These are phyloP conservation scores for Colletotrichum tamarilloi DNA, from an alignment of 2,329 filamentous ascomycete species.

Conservation along the genomic window DNA sequence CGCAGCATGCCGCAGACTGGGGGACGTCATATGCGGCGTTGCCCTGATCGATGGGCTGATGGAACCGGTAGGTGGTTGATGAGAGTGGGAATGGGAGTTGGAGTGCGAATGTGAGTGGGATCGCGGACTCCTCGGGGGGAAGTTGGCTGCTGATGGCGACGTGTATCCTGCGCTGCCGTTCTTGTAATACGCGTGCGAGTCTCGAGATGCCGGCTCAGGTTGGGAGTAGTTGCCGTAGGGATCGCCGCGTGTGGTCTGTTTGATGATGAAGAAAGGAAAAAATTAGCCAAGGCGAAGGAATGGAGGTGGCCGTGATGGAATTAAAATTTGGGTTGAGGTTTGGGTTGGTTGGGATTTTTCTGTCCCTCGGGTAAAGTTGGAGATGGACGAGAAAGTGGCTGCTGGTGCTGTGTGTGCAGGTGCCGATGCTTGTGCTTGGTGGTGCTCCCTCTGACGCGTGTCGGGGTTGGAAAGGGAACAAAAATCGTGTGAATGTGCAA, in stretches of 20 bases:
- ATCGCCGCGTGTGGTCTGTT: constrained; percentile 61
- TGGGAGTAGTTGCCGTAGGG: constrained; percentile 58
- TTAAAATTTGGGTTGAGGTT: constrained; percentile 33
- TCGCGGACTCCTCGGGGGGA: constrained; percentile 61
- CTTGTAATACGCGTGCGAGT: constrained; percentile 57
- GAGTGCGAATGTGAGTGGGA: constrained; percentile 49
- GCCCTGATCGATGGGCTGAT: constrained; percentile 55
- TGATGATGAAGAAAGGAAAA: constrained; percentile 35
- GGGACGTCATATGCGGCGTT: constrained; percentile 58
- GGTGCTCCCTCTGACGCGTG: neutral
- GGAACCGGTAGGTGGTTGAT: constrained; percentile 52
- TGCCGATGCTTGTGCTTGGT: neutral
- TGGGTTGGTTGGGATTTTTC: constrained; percentile 34
- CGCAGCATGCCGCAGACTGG: constrained; percentile 57
- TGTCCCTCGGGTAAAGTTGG: constrained; percentile 31
- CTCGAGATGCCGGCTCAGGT: constrained; percentile 46
- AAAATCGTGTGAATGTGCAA: constrained; percentile 8
- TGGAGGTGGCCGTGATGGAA: constrained; percentile 15
- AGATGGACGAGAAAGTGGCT: constrained; percentile 18
- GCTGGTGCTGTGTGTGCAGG: neutral
- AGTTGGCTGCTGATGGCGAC: constrained; percentile 58
- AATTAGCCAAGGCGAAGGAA: constrained; percentile 31
- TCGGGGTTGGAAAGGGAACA: constrained; percentile 3
- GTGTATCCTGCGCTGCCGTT: constrained; percentile 55
- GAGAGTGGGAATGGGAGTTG: constrained; percentile 51